Conservation (phyloP, 306 rosid genomes). For the Ormosia emarginata region DNA sequence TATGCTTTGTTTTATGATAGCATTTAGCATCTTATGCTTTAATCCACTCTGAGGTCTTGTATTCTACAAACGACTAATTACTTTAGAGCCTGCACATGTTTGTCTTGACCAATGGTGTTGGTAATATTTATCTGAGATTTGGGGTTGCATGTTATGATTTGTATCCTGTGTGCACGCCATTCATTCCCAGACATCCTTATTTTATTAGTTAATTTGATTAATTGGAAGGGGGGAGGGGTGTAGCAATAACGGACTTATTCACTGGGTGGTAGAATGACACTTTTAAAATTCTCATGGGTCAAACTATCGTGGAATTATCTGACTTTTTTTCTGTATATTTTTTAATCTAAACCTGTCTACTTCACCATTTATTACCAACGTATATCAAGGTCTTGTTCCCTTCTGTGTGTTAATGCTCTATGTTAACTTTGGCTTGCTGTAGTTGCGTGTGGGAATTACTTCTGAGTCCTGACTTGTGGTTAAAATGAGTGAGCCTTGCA, state of each 20-base stretch:
- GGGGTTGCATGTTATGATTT: neutral
- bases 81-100: neutral
- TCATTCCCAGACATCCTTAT: neutral
- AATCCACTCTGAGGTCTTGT: neutral
- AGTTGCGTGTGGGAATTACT: neutral
- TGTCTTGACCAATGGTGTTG: neutral
- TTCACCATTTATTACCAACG: neutral
- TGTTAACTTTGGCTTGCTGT: neutral
- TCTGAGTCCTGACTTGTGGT: neutral
- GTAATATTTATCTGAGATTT: neutral
- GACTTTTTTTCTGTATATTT: neutral
- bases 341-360: neutral
- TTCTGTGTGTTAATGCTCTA: neutral
- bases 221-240: neutral
- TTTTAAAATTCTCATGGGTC: neutral
- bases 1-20: neutral
- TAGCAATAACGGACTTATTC: neutral
- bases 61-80: neutral
- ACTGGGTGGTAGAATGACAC: neutral
- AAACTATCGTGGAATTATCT: neutral
- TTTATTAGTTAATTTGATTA: neutral
- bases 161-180: neutral
- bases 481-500: neutral
- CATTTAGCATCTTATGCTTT: neutral
- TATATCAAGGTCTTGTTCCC: neutral